Conservation (phyloP, 2,329 filamentous ascomycete genomes). For the Clonostachys rhizophaga region DNA sequence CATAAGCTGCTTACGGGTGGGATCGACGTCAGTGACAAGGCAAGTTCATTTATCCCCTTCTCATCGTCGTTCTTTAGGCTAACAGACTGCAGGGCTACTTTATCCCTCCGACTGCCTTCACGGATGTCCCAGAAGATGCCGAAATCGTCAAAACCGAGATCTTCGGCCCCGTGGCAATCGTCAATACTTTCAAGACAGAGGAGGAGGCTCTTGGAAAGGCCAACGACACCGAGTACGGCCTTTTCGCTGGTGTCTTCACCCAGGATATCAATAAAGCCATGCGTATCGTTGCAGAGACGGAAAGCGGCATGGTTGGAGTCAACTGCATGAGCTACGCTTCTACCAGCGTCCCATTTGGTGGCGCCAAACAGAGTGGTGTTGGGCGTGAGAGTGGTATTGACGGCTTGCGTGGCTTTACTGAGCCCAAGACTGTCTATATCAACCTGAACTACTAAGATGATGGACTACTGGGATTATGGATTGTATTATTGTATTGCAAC, state of each 20-base stretch:
- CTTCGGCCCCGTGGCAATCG: conserved; percentile 14
- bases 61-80: conserved; percentile 28
- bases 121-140: conserved; percentile 10
- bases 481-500: too few species aligned
- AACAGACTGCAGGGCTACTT: conserved; percentile 17
- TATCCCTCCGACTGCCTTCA: conserved; percentile 12
- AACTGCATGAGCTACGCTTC: conserved; percentile 17
- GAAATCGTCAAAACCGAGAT: conserved; percentile 15
- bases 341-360: conserved; percentile 18
- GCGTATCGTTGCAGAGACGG: conserved; percentile 38
- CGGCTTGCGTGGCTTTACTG: conserved; percentile 69
- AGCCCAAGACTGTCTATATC: conserved; percentile 58
- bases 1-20: conserved; percentile 30
- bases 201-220: conserved; percentile 16
- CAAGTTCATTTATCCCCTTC: conserved; percentile 28
- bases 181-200: conserved; percentile 10
- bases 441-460: neutral
- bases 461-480: neutral
- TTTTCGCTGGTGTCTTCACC: conserved; percentile 54
- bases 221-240: conserved; percentile 47
- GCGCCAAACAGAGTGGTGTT: conserved; percentile 56
- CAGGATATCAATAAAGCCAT: conserved; percentile 40
- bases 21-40: conserved; percentile 12
- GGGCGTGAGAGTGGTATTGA: conserved; percentile 24
- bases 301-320: conserved; percentile 39